These are phyloP conservation scores for Irpex sp. DNA, from an alignment of 1,284 basidiomycete species.

Conservation along the genomic window DNA sequence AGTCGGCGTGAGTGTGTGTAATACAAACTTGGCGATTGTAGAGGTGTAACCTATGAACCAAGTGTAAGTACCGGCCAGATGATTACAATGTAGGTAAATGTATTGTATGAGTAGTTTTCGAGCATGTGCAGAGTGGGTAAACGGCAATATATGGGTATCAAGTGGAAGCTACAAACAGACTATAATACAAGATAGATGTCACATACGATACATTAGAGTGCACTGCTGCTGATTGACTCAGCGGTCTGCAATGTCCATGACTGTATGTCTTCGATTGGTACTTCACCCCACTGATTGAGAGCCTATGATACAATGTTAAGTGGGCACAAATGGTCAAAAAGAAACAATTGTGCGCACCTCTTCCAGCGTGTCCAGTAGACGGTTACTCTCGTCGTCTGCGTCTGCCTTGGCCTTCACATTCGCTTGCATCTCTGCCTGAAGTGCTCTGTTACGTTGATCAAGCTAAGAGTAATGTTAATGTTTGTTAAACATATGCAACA, in stretches of 20 bases:
- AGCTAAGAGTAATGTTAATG: constrained; percentile 33
- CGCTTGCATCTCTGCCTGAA: constrained; percentile 46
- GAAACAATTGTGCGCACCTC: constrained; percentile 40
- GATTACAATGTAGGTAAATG: no score
- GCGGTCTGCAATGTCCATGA: constrained; percentile 57
- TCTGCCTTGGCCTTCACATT: constrained; percentile 43
- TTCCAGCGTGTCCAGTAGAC: constrained; percentile 53
- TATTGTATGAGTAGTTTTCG: neutral
- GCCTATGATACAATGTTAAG: constrained; percentile 34
- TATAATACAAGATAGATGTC: neutral
- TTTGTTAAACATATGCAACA: neutral
- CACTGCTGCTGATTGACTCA: constrained; percentile 32
- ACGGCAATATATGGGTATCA: neutral
- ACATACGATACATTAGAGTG: neutral
- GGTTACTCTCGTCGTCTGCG: constrained; percentile 41
- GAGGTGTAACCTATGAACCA: no score
- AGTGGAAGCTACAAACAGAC: neutral
- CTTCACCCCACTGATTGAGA: constrained; percentile 47
- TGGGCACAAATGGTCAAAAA: neutral
- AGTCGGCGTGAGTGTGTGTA: no score
- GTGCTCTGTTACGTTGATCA: constrained; percentile 47
- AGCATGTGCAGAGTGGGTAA: neutral
- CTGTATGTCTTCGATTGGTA: constrained; percentile 59
- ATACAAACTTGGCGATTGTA: no score
- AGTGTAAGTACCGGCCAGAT: no score